Evolutionary conservation across 768 basidiomycete species (phyloP), one percentile per base, ranked within the genome.

Genomic region (Tubosaeta sp.): DNA sequence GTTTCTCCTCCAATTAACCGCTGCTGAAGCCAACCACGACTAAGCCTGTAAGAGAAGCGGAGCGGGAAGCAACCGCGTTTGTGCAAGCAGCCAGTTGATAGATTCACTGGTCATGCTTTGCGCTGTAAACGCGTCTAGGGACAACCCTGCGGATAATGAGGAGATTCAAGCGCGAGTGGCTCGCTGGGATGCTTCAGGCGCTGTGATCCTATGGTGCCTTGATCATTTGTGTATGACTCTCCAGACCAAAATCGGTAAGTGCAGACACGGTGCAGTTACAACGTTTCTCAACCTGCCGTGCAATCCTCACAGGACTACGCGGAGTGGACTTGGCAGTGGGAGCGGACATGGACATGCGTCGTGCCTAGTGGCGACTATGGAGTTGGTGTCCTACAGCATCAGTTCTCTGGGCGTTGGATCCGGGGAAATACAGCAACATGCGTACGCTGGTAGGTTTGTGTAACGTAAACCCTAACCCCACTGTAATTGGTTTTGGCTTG

Each of bases 141-240:
- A 93, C 59, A 88, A 88, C 40, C 69, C 95, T 31, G 92, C 92
- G 0, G 93, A 96, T 62, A 86, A 92, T 53, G 91, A 94, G 56
- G 94, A 95, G 62, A 85, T 96, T 44, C 81, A 83, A 77, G 90
- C 90, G 48, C 14, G 73, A 63, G 35, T 43, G n/a, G 38, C 18
- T 22, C 11, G 39, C n/a, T n/a, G 12, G 3, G 30, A n/a, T 39
- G 47, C 43, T 25, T 45, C 8, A 51, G 21, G 59, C 19, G 30
- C 13, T 39, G 40, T 41, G 3, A 53, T 18, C 24, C 48, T 59
- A 49, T 52, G 12, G 32, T 19, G 1, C 31, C 18, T 39, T 35
- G 94, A 98, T 69, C 82, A 93, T 38, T 82, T 84, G 21, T 86
- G 87, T 60, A 94, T 98, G 85, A 79, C 85, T 4, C 70, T 96